Conservation (phyloP, 306 rosid species). For the Inga leiocalycina region DNA sequence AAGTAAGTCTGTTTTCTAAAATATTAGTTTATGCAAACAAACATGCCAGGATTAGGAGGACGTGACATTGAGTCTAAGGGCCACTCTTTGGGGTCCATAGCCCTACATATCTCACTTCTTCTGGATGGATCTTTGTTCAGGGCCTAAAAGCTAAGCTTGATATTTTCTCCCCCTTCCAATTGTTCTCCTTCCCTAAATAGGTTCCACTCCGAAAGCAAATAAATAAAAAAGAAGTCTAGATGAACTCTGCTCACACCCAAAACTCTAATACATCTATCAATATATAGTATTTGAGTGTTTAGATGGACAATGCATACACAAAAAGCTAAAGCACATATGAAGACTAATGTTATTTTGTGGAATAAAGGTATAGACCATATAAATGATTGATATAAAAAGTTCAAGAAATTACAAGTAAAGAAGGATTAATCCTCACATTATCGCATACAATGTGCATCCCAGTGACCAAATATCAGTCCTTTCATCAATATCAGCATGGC, state of each 20-base stretch:
- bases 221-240: not conserved
- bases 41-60: conserved; percentile 1
- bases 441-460: conserved; percentile 97
- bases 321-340: not conserved
- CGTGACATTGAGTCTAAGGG: not conserved
- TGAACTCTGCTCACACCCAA: not conserved
- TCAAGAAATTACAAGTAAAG: conserved; percentile 7
- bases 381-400: conserved; percentile 15
- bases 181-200: not conserved
- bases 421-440: conserved; percentile 68
- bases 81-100: not conserved
- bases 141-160: not conserved
- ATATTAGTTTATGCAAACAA: not conserved
- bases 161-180: not conserved
- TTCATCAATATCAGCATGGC: conserved; percentile 84
- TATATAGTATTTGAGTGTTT: conserved; percentile 3
- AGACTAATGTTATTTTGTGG: conserved; percentile 3
- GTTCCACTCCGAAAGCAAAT: not conserved
- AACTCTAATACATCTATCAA: not conserved
- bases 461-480: conserved; percentile 97
- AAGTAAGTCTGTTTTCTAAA: not conserved
- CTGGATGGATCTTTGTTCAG: not conserved
- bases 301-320: conserved; percentile 1
- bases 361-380: conserved; percentile 2
- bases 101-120: not conserved